Base-by-base conservation (phyloP, 129 eudicot genomes). In the carrot (Daucus carota) region DNA sequence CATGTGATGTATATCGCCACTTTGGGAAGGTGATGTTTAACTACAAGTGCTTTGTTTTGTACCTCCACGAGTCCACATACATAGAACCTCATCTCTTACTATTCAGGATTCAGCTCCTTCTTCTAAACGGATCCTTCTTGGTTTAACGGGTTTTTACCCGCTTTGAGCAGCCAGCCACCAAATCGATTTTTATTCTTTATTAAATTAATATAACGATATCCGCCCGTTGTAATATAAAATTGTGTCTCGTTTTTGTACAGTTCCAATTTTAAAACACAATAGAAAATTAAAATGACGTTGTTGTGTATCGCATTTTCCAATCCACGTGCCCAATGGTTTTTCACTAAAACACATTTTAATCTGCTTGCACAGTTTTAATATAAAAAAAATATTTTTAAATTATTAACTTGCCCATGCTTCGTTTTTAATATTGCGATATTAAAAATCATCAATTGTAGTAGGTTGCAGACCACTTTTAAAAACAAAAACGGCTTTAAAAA, bases 211-310 rank as follows among this genome's bases (percentile, higher is more conserved):
- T 54, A 22, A 22, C 62, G 2, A 54, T n/a, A 9, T 28, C 65
- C 31, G 65, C 32, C 65, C 65, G 15, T n/a, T n/a, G 65, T 57
- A 57, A 57, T 57, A 57, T 57, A n/a, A 57, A 57, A 57, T n/a
- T 10, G 65, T n/a, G 31, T 10, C 65, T 57, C 65, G 32, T 57
- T 22, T 24, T 22, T 45, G 9, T 54, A 8, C 9, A 57, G 65
- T 57, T n/a, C 24, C 15, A 8, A 2, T 45, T 57, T n/a, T 0
- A 57, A 57, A 9, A 57, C 15, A 57, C 62, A 54, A 22, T 54
- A 54, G 4, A 57, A n/a, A 54, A 36, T 36, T 36, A 5, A 36
- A 54, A 8, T n/a, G 29, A 54, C 9, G 5, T 9, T 57, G 13
- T 54, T 8, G 0, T 1, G 63, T n/a, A 22, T 22, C 2, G 4